Percentiles rank a stretch among this genome's conserved stretches.
Evolutionary conservation across 495 filamentous ascomycete species (phyloP).

Genomic region (Penicillium odoratum): DNA sequence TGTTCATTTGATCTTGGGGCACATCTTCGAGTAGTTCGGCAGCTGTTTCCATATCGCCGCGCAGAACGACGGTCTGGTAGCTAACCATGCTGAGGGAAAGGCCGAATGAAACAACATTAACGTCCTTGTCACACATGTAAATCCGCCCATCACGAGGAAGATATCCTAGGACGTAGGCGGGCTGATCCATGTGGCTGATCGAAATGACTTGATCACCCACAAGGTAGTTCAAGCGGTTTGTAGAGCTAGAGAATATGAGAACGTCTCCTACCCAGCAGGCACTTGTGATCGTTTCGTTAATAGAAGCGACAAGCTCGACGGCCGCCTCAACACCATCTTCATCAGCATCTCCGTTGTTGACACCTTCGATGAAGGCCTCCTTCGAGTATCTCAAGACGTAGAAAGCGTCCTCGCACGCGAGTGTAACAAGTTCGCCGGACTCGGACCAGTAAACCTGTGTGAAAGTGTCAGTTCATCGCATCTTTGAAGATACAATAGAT

Average conservation of each 20-base stretch:
- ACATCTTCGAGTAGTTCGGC: slow-evolving; percentile 80
- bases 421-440: slow-evolving; percentile 84
- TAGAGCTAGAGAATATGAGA: slow-evolving; percentile 97
- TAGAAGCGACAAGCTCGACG: slow-evolving; percentile 92
- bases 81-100: slow-evolving; percentile 93
- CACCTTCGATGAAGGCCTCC: slow-evolving; percentile 79
- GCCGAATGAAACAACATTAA: slow-evolving; percentile 84
- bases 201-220: slow-evolving; percentile 98
- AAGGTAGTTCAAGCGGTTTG: slow-evolving; percentile 96
- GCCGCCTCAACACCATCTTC: slow-evolving; percentile 98
- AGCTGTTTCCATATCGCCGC: slow-evolving; percentile 91
- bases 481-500: slow-evolving; percentile 8
- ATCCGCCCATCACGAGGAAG: slow-evolving; percentile 89
- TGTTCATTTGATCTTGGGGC: slow-evolving; percentile 88
- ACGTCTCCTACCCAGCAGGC: slow-evolving; percentile 98
- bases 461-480: slow-evolving; percentile 9
- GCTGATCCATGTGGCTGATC: slow-evolving; percentile 94
- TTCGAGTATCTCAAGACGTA: slow-evolving; percentile 90
- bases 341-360: slow-evolving; percentile 78
- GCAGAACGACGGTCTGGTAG: slow-evolving; percentile 94
- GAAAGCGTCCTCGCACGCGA: slow-evolving; percentile 94
- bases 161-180: slow-evolving; percentile 94
- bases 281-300: slow-evolving; percentile 91
- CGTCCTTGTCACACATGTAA: slow-evolving; percentile 94
- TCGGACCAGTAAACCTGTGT: slow-evolving; percentile 93